A percentile compares a stretch with the other conserved stretches of the same genome.
Conservation (phyloP, 2,329 filamentous ascomycete genomes). For the Emergomyces africanus region DNA sequence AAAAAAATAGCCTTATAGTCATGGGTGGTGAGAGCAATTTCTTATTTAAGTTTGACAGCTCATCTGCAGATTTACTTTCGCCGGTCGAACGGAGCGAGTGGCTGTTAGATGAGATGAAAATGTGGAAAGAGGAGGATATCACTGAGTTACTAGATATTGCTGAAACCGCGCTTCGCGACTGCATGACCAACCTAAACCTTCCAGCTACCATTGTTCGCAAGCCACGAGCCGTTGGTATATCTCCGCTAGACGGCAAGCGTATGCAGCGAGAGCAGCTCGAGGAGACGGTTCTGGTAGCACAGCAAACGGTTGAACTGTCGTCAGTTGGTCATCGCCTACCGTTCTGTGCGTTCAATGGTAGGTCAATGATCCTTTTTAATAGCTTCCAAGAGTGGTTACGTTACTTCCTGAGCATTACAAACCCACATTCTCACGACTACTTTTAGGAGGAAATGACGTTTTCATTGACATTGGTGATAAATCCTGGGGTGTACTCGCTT, state of each 20-base stretch:
- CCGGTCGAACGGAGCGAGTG: slow-evolving; percentile 48
- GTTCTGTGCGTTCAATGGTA: slow-evolving; percentile 92
- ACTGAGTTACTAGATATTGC: slow-evolving; percentile 73
- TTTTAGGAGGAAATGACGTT: slow-evolving; percentile 69
- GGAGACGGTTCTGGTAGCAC: slow-evolving; percentile 87
- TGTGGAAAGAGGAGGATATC: slow-evolving; percentile 53
- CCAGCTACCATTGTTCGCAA: slow-evolving; percentile 75
- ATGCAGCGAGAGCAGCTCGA: slow-evolving; percentile 84
- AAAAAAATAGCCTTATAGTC: slow-evolving; percentile 71
- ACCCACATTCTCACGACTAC: not conserved
- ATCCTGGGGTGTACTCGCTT: slow-evolving; percentile 85
- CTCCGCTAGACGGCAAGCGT: slow-evolving; percentile 50
- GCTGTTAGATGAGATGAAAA: slow-evolving; percentile 44
- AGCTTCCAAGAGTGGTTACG: not conserved
- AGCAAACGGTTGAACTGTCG: slow-evolving; percentile 80
- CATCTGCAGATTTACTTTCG: slow-evolving; percentile 53
- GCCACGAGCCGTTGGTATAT: slow-evolving; percentile 70
- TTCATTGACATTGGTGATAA: slow-evolving; percentile 99
- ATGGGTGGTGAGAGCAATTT: slow-evolving; percentile 97
- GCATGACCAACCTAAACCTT: slow-evolving; percentile 64
- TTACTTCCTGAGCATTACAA: not conserved
- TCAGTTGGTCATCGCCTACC: slow-evolving; percentile 57
- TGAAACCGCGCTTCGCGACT: slow-evolving; percentile 70
- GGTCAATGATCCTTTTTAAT: not conserved
- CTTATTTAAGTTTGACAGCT: slow-evolving; percentile 64